phyloP scores from a whole-genome alignment of 2,329 filamentous ascomycete species.

The Fusarium veterinarium region DNA sequence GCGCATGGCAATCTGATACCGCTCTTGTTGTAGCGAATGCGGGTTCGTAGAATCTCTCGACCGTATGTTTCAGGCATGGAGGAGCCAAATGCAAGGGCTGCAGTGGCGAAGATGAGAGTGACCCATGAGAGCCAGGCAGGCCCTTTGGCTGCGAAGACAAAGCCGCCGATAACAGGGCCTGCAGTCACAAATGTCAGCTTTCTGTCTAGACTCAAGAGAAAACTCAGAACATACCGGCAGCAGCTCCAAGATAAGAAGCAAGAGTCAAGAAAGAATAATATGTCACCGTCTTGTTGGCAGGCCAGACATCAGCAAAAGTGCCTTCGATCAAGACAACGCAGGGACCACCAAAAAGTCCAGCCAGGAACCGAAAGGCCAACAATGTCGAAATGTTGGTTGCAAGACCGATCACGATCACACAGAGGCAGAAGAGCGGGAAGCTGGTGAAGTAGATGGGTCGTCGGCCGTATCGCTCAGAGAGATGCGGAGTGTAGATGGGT shows the following conservation, averaged over 20 bases:
- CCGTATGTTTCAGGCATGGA: slow-evolving; percentile 10
- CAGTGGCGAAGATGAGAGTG: background rate
- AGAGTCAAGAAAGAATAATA: slow-evolving; percentile 3
- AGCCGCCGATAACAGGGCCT: background rate
- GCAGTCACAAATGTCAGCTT: background rate
- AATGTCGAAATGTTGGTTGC: background rate
- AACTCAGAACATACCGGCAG: background rate
- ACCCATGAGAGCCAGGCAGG: slow-evolving; percentile 4
- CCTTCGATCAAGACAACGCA: background rate
- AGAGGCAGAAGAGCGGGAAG: background rate
- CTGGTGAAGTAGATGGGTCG: background rate
- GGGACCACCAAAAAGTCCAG: background rate
- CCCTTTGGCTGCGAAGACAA: background rate
- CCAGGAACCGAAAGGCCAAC: background rate
- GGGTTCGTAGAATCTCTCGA: background rate
- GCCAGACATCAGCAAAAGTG: slow-evolving; percentile 1
- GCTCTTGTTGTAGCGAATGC: slow-evolving; percentile 5
- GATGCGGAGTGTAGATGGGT: background rate
- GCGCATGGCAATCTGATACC: background rate
- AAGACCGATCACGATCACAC: background rate
- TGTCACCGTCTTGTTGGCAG: slow-evolving; percentile 2
- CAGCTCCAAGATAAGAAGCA: background rate
- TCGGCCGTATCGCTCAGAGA: background rate
- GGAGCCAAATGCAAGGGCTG: background rate
- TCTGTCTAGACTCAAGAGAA: rapidly evolving